A percentile compares a stretch with the other conserved stretches of the same genome.
These are phyloP conservation scores for Ceratobasidium theobromae DNA, from an alignment of 1,284 basidiomycete species.

Conservation along the genomic window DNA sequence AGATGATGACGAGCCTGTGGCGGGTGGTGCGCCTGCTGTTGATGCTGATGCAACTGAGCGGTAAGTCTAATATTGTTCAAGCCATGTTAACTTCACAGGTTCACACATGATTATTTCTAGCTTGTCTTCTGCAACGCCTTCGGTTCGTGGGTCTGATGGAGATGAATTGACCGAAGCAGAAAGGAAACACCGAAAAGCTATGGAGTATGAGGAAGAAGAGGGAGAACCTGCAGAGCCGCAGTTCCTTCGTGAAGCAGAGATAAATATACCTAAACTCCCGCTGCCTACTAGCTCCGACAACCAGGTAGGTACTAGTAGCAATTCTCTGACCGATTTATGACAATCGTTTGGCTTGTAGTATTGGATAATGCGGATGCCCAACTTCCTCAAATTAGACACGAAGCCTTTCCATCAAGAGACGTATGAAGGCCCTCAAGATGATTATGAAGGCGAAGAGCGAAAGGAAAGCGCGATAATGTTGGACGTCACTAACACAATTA, in stretches of 20 bases:
- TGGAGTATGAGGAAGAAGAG: constrained; percentile 83
- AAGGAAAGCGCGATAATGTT: constrained; percentile 69
- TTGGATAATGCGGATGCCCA: constrained; percentile 82
- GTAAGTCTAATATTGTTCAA: neutral
- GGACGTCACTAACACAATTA: constrained; percentile 85
- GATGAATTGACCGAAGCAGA: constrained; percentile 71
- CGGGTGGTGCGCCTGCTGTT: neutral
- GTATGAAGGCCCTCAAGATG: constrained; percentile 76
- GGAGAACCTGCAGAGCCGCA: constrained; percentile 54
- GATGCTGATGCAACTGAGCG: neutral
- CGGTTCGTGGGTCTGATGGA: constrained; percentile 52
- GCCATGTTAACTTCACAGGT: neutral
- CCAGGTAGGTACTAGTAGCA: constrained; percentile 52
- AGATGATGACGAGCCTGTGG: neutral
- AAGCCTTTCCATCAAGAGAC: constrained; percentile 80
- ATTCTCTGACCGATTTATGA: neutral
- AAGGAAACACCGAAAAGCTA: constrained; percentile 61
- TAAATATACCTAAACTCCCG: constrained; percentile 76
- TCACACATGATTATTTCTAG: constrained; percentile 15
- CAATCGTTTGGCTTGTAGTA: constrained; percentile 49
- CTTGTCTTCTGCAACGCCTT: constrained; percentile 34
- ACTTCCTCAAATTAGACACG: constrained; percentile 78
- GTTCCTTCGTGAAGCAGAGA: constrained; percentile 64
- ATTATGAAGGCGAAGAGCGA: constrained; percentile 61
- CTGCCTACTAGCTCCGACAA: constrained; percentile 69